These are phyloP conservation scores for Fraxinus excelsior DNA, from an alignment of 257 asterid species.

Conservation along the genomic window DNA sequence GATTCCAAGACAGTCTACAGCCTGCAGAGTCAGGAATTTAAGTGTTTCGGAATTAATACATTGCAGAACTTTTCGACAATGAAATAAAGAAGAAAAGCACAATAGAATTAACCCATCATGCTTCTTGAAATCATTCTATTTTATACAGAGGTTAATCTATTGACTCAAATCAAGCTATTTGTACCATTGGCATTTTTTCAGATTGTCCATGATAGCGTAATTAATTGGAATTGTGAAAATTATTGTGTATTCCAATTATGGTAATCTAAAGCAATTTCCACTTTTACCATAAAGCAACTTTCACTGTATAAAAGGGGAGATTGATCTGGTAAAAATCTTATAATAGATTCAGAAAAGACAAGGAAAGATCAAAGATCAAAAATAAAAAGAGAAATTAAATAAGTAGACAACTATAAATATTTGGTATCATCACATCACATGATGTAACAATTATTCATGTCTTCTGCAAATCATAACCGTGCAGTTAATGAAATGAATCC, in stretches of 20 bases:
- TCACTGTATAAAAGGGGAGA: constrained; percentile 1
- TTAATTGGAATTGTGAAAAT: not conserved
- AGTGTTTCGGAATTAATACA: constrained; percentile 10
- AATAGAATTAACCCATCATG: constrained; percentile 4
- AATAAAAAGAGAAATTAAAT: constrained; percentile 1
- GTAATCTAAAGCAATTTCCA: not conserved
- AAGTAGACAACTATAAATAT: not conserved
- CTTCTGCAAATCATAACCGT: not conserved
- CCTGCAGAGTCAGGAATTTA: constrained; percentile 27
- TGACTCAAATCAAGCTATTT: not conserved
- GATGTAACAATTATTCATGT: constrained; percentile 5
- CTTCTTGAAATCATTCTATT: not conserved
- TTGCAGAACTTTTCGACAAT: not conserved
- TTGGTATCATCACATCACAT: not conserved
- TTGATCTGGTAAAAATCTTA: constrained; percentile 6
- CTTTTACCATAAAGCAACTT: not conserved
- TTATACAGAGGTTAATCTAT: not conserved
- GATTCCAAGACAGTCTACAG: constrained; percentile 13
- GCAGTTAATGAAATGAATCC: constrained; percentile 9
- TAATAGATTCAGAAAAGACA: not conserved
- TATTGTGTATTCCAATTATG: not conserved
- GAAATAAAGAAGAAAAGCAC: not conserved
- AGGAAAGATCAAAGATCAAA: not conserved
- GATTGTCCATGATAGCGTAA: not conserved
- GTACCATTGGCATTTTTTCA: not conserved